A percentile compares a stretch with the other conserved stretches of the same genome.
phyloP scores from a whole-genome alignment of 129 eudicot species.

The Daucus carota region DH1_v3.0 NC_030381.2:38334501-38335000 shows the following conservation, averaged over 20 bases:
- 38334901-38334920: conserved; percentile 21
- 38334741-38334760: conserved; percentile 26
- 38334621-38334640: no score
- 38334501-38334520: not conserved
- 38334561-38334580: not conserved
- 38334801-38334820: conserved; percentile 27
- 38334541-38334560: not conserved
- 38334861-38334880: conserved; percentile 34
- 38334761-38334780: conserved; percentile 30
- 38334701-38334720: not conserved
- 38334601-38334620: not conserved
- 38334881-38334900: conserved; percentile 19
- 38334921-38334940: conserved; percentile 26
- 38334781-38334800: conserved; percentile 26
- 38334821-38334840: conserved; percentile 25
- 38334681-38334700: not conserved
- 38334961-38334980: not conserved
- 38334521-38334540: not conserved
- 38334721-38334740: conserved; percentile 9
- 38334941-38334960: conserved; percentile 29
- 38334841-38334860: conserved; percentile 25
- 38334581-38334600: not conserved
- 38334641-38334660: not conserved
- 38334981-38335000: not conserved
- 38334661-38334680: not conserved